phyloP scores from a whole-genome alignment of 768 basidiomycete species.

The Obba rivulosa region DNA sequence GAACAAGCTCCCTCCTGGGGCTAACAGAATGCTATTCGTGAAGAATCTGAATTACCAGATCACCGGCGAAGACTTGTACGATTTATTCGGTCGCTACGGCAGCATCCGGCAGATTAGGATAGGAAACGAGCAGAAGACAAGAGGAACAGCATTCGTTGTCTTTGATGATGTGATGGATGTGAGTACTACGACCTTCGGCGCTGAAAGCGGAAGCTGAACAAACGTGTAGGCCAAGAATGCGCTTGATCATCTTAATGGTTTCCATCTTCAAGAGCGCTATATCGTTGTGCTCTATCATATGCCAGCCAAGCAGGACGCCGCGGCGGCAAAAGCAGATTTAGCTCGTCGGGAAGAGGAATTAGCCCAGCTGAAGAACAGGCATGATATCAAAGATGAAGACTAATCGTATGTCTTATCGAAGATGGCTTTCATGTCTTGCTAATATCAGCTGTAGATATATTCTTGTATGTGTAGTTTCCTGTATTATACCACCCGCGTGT shows the following conservation, averaged over 20 bases:
- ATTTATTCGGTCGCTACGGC: constrained; percentile 96
- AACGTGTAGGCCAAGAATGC: constrained; percentile 84
- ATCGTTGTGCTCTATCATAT: constrained; percentile 98
- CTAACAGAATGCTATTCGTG: constrained; percentile 88
- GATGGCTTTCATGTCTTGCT: neutral
- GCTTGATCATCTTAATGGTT: constrained; percentile 93
- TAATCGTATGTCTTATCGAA: constrained; percentile 25
- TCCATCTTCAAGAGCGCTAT: constrained; percentile 96
- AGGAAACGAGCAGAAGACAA: constrained; percentile 87
- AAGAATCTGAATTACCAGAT: constrained; percentile 93
- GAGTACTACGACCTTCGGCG: constrained; percentile 22
- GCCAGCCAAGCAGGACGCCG: constrained; percentile 94
- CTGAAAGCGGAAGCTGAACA: constrained; percentile 7
- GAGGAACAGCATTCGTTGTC: constrained; percentile 95
- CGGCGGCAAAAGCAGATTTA: constrained; percentile 88
- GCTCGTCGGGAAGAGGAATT: constrained; percentile 90
- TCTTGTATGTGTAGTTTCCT: too few species aligned
- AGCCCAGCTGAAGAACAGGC: constrained; percentile 78
- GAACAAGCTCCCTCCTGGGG: constrained; percentile 88
- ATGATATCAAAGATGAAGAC: constrained; percentile 71
- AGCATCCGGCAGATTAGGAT: constrained; percentile 93
- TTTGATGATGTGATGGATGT: constrained; percentile 97
- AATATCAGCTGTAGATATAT: too few species aligned
- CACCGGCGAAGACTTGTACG: constrained; percentile 91
- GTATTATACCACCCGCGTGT: too few species aligned